These are phyloP conservation scores for Ophiosphaerella narmari DNA, from an alignment of 2,329 filamentous ascomycete species.

Conservation along the genomic window DNA sequence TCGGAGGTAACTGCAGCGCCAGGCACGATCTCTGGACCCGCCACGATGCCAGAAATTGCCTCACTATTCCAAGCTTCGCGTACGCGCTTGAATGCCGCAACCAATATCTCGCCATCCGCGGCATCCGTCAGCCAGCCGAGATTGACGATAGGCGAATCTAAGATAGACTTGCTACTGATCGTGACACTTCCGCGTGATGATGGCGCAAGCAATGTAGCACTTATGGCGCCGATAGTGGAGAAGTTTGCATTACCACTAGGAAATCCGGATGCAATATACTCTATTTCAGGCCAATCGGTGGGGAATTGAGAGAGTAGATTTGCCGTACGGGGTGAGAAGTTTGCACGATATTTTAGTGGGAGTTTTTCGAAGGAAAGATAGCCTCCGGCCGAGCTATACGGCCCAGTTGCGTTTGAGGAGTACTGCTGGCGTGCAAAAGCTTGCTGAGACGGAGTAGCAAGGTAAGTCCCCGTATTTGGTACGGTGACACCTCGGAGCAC, in stretches of 20 bases:
- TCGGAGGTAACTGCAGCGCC: slow-evolving; percentile 27
- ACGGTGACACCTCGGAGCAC: slow-evolving; percentile 19
- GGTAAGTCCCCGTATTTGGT: slow-evolving; percentile 26
- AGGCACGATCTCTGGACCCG: slow-evolving; percentile 32
- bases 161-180: slow-evolving; percentile 35
- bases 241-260: not conserved
- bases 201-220: slow-evolving; percentile 7
- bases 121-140: slow-evolving; percentile 43
- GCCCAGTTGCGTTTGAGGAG: slow-evolving; percentile 12
- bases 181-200: slow-evolving; percentile 35
- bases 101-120: slow-evolving; percentile 36
- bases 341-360: slow-evolving; percentile 6
- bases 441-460: slow-evolving; percentile 15
- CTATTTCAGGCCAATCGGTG: slow-evolving; percentile 33
- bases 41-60: slow-evolving; percentile 17
- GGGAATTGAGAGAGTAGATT: slow-evolving; percentile 16
- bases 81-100: slow-evolving; percentile 38
- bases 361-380: slow-evolving; percentile 33
- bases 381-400: slow-evolving; percentile 22
- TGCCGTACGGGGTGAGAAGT: slow-evolving; percentile 10
- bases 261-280: slow-evolving; percentile 18
- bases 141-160: slow-evolving; percentile 38
- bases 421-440: slow-evolving; percentile 13
- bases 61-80: slow-evolving; percentile 10
- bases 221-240: not conserved